Evolutionary conservation across 176 grass and related monocot genomes (phyloP), one percentile per base, ranked within the genome.

Genomic region (Themeda triandra): DNA sequence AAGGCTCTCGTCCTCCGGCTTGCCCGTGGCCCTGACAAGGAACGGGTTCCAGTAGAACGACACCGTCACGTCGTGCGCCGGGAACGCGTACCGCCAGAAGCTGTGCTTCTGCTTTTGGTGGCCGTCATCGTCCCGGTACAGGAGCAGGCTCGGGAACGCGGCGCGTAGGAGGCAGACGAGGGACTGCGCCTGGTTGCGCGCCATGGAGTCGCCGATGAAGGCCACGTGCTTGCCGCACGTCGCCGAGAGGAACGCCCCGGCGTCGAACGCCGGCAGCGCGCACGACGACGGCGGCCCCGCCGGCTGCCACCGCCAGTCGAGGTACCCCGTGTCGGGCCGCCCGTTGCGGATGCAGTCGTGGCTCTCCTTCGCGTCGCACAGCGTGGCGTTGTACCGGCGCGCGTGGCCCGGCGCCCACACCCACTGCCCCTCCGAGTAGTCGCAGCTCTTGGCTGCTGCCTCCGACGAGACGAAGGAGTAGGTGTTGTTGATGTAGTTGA

Each of bases 291-390:
- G 6, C 65, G 13, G 6, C 23, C 21, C 58, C n/a, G 59, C 11
- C 44, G 88, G 88, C 73, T 90, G 83, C 88, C 88, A 90, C 42
- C 79, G 73, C 88, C 88, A 90, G 79, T 86, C 83, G 24, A 93
- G 83, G 73, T 90, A 93, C 7, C 85, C 77, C 6, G 76, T 79
- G 67, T 89, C 87, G 3, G 80, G 84, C 51, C 86, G 81, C 3
- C 88, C 91, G 37, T 87, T 82, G 65, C 56, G 86, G 35, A 87
- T 42, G 77, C 88, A 93, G 71, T 93, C 81, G 71, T 90, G 82
- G 80, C 82, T 83, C 14, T 90, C 84, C 25, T 89, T 85, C 27
- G 71, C 84, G 51, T 81, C 68, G n/a, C 80, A 53, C 60, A 75
- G 69, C 12, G 80, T 87, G 63, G 36, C 10, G 77, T 90, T 93